phyloP scores from a whole-genome alignment of 495 filamentous ascomycete species.

The Penicillium parvum region DNA sequence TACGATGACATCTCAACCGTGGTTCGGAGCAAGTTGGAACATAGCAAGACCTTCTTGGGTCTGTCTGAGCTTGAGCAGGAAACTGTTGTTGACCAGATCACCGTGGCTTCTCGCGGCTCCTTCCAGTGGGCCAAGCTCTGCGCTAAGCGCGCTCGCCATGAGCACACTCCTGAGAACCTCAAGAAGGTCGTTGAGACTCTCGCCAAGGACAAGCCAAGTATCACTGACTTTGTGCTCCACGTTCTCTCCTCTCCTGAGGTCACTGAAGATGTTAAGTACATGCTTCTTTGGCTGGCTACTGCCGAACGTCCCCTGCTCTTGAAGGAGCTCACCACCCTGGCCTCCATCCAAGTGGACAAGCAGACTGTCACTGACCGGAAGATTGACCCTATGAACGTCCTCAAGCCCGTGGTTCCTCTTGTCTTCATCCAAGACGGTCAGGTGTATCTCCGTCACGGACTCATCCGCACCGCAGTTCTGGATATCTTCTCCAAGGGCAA shows the following conservation, averaged over 20 bases:
- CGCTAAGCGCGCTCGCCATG: constrained; percentile 23
- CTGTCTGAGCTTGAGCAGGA: constrained; percentile 28
- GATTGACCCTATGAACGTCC: constrained; percentile 12
- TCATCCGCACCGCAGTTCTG: constrained; percentile 27
- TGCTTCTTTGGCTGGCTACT: constrained; percentile 32
- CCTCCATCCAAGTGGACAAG: constrained; percentile 29
- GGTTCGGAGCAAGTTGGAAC: constrained; percentile 18
- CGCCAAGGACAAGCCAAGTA: constrained; percentile 18
- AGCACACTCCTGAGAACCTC: constrained; percentile 21
- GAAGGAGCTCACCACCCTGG: constrained; percentile 24
- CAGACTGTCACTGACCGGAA: constrained; percentile 22
- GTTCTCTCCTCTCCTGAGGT: constrained; percentile 17
- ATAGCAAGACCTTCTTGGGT: constrained; percentile 10
- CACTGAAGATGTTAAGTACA: constrained; percentile 23
- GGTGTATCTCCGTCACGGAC: constrained; percentile 32
- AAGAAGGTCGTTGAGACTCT: constrained; percentile 23
- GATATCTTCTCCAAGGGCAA: constrained; percentile 29
- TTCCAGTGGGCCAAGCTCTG: constrained; percentile 40
- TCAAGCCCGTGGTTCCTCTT: constrained; percentile 26
- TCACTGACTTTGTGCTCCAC: constrained; percentile 30
- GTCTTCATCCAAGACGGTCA: constrained; percentile 32
- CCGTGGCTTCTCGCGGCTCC: constrained; percentile 31
- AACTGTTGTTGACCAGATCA: constrained; percentile 29
- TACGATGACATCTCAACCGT: constrained; percentile 26
- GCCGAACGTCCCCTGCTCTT: constrained; percentile 28